Evolutionary conservation across 306 rosid genomes (phyloP).

Genomic region (Prunus dulcis): DNA sequence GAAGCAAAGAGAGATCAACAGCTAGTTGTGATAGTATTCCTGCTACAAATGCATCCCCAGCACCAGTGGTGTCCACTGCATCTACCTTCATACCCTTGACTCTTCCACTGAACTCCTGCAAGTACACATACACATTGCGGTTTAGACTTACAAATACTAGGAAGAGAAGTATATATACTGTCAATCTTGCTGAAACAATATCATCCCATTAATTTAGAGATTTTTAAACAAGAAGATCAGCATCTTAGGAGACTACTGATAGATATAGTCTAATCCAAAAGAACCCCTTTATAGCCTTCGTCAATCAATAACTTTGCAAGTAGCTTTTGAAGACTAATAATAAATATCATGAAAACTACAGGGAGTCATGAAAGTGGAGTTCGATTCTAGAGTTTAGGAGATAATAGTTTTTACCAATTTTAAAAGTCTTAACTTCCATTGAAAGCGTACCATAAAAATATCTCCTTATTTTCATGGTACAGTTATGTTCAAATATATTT

Average conservation of each 20-base stretch:
- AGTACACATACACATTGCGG: constrained; percentile 6
- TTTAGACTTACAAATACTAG: constrained; percentile 12
- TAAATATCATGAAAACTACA: not conserved
- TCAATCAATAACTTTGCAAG: not conserved
- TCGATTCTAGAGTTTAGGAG: not conserved
- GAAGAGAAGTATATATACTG: constrained; percentile 1
- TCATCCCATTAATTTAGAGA: not conserved
- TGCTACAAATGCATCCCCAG: constrained; percentile 99
- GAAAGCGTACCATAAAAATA: no score
- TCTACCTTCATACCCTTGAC: constrained; percentile 79
- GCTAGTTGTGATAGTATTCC: constrained; percentile 82
- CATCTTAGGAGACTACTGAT: not conserved
- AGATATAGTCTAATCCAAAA: not conserved
- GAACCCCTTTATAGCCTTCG: not conserved
- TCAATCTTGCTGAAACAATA: constrained; percentile 6
- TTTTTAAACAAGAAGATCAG: not conserved
- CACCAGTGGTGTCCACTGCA: constrained; percentile 92
- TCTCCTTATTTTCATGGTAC: no score
- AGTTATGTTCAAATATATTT: no score
- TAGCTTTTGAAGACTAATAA: not conserved
- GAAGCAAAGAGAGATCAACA: constrained; percentile 70
- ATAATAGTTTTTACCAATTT: no score
- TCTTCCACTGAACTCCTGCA: constrained; percentile 84
- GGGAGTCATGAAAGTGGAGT: constrained; percentile 4
- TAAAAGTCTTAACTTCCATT: no score